Conservation (phyloP, 2,329 filamentous ascomycete genomes). For the Pseudogymnoascus pannorum region DNA sequence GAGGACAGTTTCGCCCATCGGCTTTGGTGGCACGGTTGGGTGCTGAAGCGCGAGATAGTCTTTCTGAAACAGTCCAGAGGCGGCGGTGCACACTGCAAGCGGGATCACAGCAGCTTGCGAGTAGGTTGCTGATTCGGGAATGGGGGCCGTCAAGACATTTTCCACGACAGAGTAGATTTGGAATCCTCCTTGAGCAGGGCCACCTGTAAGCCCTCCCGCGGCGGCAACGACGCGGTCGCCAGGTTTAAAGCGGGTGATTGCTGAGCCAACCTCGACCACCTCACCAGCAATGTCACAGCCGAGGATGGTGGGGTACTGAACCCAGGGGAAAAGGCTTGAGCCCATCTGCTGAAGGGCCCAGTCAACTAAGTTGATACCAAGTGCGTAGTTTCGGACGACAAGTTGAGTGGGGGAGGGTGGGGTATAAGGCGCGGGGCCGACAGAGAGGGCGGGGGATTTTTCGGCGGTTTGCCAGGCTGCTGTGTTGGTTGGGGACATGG, state of each 20-base stretch:
- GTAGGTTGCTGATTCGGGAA: constrained; percentile 28
- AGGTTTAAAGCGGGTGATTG: constrained; percentile 11
- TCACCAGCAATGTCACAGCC: constrained; percentile 18
- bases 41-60: constrained; percentile 18
- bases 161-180: constrained; percentile 26
- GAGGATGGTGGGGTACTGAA: constrained; percentile 20
- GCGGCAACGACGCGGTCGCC: constrained; percentile 29
- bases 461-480: constrained; percentile 23
- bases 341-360: constrained; percentile 30
- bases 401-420: constrained; percentile 31
- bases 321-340: constrained; percentile 30
- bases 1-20: constrained; percentile 6
- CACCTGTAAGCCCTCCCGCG: constrained; percentile 30
- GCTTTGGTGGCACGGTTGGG: constrained; percentile 19
- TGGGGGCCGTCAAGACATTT: constrained; percentile 20
- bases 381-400: constrained; percentile 32
- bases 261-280: constrained; percentile 13
- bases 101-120: constrained; percentile 30
- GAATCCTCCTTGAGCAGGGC: constrained; percentile 24
- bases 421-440: constrained; percentile 32
- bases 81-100: constrained; percentile 29
- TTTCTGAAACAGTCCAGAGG: constrained; percentile 27
- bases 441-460: constrained; percentile 27
- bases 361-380: constrained; percentile 38
- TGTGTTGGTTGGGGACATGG: constrained; percentile 14